These are phyloP conservation scores for Colletotrichum sp. DNA, from an alignment of 2,329 filamentous ascomycete genomes.

Conservation along the genomic window DNA sequence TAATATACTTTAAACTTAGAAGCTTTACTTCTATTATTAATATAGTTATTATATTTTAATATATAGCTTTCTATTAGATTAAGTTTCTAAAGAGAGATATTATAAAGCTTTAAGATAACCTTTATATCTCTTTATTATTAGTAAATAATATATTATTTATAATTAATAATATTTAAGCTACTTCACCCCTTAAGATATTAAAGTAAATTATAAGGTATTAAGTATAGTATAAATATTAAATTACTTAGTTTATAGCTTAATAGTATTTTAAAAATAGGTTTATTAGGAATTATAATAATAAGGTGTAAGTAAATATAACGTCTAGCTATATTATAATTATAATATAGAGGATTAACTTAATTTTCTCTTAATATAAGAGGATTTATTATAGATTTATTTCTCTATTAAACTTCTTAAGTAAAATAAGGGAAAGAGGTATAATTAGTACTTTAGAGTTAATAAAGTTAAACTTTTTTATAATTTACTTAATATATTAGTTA, in stretches of 20 bases:
- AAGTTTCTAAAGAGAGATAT: neutral
- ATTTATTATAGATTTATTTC: rapidly evolving
- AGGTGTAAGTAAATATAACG: rapidly evolving
- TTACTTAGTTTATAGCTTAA: neutral
- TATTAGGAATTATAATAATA: neutral
- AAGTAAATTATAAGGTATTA: neutral
- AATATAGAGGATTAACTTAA: neutral
- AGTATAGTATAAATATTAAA: neutral
- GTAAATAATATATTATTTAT: neutral
- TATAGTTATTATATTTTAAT: no score
- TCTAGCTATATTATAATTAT: neutral
- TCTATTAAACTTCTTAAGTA: neutral
- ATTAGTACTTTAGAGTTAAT: neutral
- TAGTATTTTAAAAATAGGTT: neutral
- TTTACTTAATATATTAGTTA: neutral
- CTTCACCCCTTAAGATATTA: neutral
- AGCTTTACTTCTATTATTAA: no score
- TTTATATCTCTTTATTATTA: neutral
- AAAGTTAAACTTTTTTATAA: neutral
- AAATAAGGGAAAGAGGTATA: neutral
- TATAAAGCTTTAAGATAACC: neutral
- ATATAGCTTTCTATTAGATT: no score
- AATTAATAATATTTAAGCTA: neutral
- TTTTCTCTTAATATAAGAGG: neutral
- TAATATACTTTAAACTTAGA: no score